Base-by-base conservation (phyloP, 2,329 filamentous ascomycete genomes). In the Paraphaeosphaeria minitans region DNA sequence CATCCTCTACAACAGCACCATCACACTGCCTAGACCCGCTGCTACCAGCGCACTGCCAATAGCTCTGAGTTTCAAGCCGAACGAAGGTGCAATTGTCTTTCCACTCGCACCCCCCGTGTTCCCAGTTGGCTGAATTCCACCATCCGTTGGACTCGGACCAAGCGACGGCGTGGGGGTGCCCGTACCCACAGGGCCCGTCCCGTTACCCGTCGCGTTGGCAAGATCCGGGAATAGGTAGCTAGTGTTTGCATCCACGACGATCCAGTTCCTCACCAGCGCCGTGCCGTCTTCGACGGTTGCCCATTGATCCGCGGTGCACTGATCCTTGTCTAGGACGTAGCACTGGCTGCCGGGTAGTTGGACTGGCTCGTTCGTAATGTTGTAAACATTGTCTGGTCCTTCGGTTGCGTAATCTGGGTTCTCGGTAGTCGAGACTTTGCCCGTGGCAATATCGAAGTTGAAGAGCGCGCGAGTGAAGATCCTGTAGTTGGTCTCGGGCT, bases 401-500 rank as follows among this genome's bases (percentile, higher is more conserved):
- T 60, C 42, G 3, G 68, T 69, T 0, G 60, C 51, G 45, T 73
- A 75, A 2, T 78, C 81, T 4, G 73, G 70, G 56, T 83, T 82
- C 7, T 66, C 57, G 0, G 60, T 69, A 1, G 77, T 81, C 7
- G 75, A 73, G 0, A 79, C 67, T 42, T 78, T 78, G 0, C 86
- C 85, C 2, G 84, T 87, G 0, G 83, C 82, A 49, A 88, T 74
- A 51, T 84, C 82, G 12, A 74, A 77, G 42, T 83, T 81, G 62
- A 79, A 73, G 10, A 85, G 79, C 35, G 83, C 76, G n/a, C 84
- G 79, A 13, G 78, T 78, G 67, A 85, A 85, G 59, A 85, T 78
- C 4, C 77, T 80, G 66, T 82, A 85, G 0, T 80, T 79, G 0
- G 84, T 83, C 64, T 85, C 71, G 9, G 75, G 71, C n/a, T 77